A percentile compares a stretch with the other conserved stretches of the same genome.
phyloP scores from a whole-genome alignment of 192 early-diverging fungal genomes.

The Podila clonocystis region DNA sequence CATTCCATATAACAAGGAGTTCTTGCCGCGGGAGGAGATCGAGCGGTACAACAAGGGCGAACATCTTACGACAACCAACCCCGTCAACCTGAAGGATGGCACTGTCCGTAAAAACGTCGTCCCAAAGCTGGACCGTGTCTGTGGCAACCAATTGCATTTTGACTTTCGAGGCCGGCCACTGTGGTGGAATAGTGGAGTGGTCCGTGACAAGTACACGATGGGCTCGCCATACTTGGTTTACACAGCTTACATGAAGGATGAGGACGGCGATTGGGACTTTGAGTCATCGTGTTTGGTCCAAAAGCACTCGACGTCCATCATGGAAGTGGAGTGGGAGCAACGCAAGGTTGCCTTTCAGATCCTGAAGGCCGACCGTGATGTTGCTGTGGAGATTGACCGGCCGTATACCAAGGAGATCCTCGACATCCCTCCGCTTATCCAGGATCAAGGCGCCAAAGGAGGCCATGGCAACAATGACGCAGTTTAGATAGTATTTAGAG shows the following conservation, averaged over 20 bases:
- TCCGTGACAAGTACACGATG: slow-evolving; percentile 49
- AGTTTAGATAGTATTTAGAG: slow-evolving; percentile 6
- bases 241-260: slow-evolving; percentile 40
- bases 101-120: background rate
- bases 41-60: slow-evolving; percentile 36
- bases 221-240: slow-evolving; percentile 42
- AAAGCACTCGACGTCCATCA: slow-evolving; percentile 32
- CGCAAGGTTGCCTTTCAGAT: slow-evolving; percentile 31
- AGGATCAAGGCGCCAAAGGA: slow-evolving; percentile 34
- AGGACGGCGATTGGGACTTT: slow-evolving; percentile 60
- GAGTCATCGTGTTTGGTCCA: slow-evolving; percentile 51
- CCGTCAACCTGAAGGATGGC: slow-evolving; percentile 4
- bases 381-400: slow-evolving; percentile 21
- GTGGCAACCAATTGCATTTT: slow-evolving; percentile 58
- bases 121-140: slow-evolving; percentile 43
- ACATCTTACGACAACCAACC: slow-evolving; percentile 19
- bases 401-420: slow-evolving; percentile 13
- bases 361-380: slow-evolving; percentile 18
- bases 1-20: slow-evolving; percentile 27
- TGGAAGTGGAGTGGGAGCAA: slow-evolving; percentile 45
- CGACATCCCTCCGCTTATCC: slow-evolving; percentile 19
- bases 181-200: slow-evolving; percentile 64
- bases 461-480: slow-evolving; percentile 35
- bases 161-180: slow-evolving; percentile 50
- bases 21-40: slow-evolving; percentile 30